These are phyloP conservation scores for Lentinula boryana DNA, from an alignment of 768 basidiomycete species.

Conservation along the genomic window DNA sequence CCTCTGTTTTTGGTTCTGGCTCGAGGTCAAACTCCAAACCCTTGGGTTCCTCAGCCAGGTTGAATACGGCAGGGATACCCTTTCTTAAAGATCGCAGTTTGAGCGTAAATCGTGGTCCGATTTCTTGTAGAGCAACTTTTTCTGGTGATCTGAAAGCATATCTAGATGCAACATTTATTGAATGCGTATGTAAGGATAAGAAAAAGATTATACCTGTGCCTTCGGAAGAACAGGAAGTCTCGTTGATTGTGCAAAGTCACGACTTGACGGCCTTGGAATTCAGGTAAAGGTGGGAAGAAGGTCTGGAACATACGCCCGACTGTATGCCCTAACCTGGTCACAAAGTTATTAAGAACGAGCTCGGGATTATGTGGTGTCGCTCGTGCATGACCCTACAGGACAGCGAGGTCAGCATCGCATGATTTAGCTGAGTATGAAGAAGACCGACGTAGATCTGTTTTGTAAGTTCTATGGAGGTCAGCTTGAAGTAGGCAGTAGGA, in stretches of 20 bases:
- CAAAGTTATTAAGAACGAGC: conserved; percentile 90
- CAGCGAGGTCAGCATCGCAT: not conserved
- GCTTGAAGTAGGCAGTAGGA: conserved; percentile 93
- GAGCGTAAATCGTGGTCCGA: conserved; percentile 94
- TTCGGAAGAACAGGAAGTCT: conserved; percentile 95
- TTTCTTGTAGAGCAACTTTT: conserved; percentile 92
- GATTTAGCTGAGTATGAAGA: not conserved
- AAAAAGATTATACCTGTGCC: conserved; percentile 67
- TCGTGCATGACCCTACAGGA: conserved; percentile 76
- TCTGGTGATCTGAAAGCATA: conserved; percentile 91
- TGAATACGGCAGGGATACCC: conserved; percentile 77
- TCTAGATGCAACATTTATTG: conserved; percentile 27
- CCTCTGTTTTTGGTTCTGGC: conserved; percentile 6
- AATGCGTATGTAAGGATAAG: conserved; percentile 4
- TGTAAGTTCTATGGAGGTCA: conserved; percentile 82
- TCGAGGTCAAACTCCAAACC: conserved; percentile 49
- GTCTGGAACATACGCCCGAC: conserved; percentile 96
- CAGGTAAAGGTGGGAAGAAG: conserved; percentile 89
- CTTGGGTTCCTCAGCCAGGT: conserved; percentile 57
- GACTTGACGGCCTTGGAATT: conserved; percentile 94
- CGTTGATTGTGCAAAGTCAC: conserved; percentile 97
- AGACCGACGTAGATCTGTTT: conserved; percentile 74
- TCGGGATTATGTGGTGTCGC: conserved; percentile 93
- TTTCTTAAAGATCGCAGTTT: conserved; percentile 88
- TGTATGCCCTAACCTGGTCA: conserved; percentile 87